Evolutionary conservation across 805 yeast genomes (phyloP).

Genomic region (Millerozyma acaciae): DNA sequence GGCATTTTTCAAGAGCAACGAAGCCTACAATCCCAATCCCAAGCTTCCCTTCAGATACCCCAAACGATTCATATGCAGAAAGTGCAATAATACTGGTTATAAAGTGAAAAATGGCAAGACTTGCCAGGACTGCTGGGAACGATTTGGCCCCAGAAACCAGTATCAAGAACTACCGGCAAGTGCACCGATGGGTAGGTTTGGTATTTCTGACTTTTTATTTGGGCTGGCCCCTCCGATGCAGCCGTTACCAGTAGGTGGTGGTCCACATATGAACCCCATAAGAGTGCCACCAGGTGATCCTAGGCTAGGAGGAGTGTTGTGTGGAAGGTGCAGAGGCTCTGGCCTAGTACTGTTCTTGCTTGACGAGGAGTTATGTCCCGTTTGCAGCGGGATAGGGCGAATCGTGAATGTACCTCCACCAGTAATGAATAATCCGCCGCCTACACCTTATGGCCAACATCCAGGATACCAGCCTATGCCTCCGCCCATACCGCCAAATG

Average conservation of each 20-base stretch:
- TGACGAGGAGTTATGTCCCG: slow-evolving; percentile 59
- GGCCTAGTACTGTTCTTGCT: slow-evolving; percentile 55
- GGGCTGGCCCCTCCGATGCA: slow-evolving; percentile 10
- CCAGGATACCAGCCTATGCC: neutral
- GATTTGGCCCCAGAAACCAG: slow-evolving; percentile 47
- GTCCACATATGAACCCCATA: slow-evolving; percentile 25
- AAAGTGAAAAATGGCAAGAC: slow-evolving; percentile 57
- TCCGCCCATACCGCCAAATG: neutral
- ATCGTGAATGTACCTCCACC: slow-evolving; percentile 18
- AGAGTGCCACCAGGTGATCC: slow-evolving; percentile 77
- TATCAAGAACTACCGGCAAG: slow-evolving; percentile 5
- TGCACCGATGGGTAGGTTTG: slow-evolving; percentile 1
- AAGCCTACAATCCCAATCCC: slow-evolving; percentile 46
- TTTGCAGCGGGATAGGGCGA: slow-evolving; percentile 68
- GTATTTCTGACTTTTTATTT: slow-evolving; percentile 3
- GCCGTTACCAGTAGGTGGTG: slow-evolving; percentile 7
- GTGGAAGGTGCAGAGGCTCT: slow-evolving; percentile 69
- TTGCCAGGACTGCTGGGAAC: slow-evolving; percentile 69
- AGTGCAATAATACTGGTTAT: slow-evolving; percentile 73
- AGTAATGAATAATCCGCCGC: slow-evolving; percentile 7
- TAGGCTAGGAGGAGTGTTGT: slow-evolving; percentile 61
- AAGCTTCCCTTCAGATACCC: slow-evolving; percentile 68
- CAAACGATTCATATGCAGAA: slow-evolving; percentile 52
- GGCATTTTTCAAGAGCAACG: slow-evolving; percentile 19
- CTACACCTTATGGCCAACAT: slow-evolving; percentile 2